A percentile compares a stretch with the other conserved stretches of the same genome.
phyloP scores from a whole-genome alignment of 1,284 basidiomycete genomes.

The Acaromyces ingoldii region DNA sequence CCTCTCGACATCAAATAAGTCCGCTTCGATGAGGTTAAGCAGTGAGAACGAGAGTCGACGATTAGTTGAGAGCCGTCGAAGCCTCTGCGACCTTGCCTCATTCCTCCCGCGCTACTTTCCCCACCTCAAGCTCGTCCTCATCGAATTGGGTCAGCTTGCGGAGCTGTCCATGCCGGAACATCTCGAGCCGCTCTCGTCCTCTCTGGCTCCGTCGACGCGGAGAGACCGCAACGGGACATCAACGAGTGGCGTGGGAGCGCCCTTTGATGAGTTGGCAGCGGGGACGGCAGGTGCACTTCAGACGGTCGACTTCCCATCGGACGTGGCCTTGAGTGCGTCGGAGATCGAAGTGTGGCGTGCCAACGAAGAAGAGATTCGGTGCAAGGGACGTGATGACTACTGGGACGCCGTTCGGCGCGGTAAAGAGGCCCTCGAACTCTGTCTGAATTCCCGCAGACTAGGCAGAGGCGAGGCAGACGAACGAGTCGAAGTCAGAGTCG shows the following conservation, averaged over 20 bases:
- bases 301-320: not conserved
- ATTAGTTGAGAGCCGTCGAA: not conserved
- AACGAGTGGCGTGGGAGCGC: not conserved
- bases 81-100: not conserved
- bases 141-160: not conserved
- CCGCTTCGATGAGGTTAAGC: not conserved
- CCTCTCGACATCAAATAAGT: not conserved
- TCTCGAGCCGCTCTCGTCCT: not conserved
- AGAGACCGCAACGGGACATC: too few relatives aligned
- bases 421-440: not conserved
- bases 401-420: not conserved
- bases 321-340: not conserved
- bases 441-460: not conserved
- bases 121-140: not conserved
- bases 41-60: not conserved
- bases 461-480: not conserved
- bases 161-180: not conserved
- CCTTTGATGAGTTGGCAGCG: not conserved
- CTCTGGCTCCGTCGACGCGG: not conserved
- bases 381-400: not conserved
- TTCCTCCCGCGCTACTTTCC: not conserved
- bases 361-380: not conserved
- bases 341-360: not conserved
- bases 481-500: slow-evolving; percentile 16
- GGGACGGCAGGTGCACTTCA: not conserved